These are phyloP conservation scores for Conringia planisiliqua DNA, from an alignment of 345 rosid species.

Conservation along the genomic window DNA sequence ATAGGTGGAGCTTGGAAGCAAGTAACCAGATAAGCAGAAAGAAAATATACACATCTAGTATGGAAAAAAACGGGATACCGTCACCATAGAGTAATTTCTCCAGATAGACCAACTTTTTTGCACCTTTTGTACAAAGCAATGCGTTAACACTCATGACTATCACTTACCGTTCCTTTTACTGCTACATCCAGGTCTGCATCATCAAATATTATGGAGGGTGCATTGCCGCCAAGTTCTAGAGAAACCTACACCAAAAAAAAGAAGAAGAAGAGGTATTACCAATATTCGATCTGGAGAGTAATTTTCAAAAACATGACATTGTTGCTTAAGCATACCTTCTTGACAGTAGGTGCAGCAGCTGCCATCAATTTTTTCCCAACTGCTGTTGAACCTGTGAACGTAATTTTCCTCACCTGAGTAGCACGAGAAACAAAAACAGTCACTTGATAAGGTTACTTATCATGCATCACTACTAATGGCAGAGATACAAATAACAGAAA, in stretches of 20 bases:
- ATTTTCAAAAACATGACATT: background rate
- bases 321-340: constrained; percentile 53
- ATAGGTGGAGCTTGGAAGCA: background rate
- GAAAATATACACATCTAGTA: background rate
- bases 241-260: constrained; percentile 51
- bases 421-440: constrained; percentile 19
- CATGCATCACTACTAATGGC: constrained; percentile 11
- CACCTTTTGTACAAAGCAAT: background rate
- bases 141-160: background rate
- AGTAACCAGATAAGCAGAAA: background rate
- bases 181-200: constrained; percentile 94
- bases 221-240: constrained; percentile 97
- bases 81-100: background rate
- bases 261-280: constrained; percentile 8
- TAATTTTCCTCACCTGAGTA: constrained; percentile 82
- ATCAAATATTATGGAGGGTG: constrained; percentile 96
- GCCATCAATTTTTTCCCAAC: constrained; percentile 98
- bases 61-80: background rate
- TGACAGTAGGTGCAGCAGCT: constrained; percentile 90
- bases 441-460: constrained; percentile 11
- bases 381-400: constrained; percentile 95
- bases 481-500: constrained; percentile 7
- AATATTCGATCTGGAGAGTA: background rate
- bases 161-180: constrained; percentile 92
- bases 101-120: constrained; percentile 10